Percentiles rank a stretch among this genome's conserved stretches.
These are phyloP conservation scores for Fusarium nodosum DNA, from an alignment of 2,329 filamentous ascomycete species.

Conservation along the genomic window DNA sequence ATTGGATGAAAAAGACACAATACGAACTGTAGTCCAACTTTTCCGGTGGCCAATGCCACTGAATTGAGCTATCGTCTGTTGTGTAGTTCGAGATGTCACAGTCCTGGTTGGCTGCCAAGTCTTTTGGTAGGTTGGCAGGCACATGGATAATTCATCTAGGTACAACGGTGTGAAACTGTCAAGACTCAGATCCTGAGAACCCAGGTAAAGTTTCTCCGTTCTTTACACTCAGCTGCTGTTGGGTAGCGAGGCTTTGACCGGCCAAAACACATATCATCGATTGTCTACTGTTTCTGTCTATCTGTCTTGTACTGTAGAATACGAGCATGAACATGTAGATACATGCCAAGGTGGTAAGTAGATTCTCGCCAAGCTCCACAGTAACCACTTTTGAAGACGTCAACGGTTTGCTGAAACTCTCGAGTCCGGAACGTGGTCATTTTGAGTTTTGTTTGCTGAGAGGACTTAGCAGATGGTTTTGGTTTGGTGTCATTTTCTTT, in stretches of 20 bases:
- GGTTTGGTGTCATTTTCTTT: slow-evolving; percentile 3
- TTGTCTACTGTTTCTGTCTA: background rate
- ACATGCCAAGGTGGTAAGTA: background rate
- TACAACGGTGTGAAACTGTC: background rate
- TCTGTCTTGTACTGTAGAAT: slow-evolving; percentile 11
- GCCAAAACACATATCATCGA: slow-evolving; percentile 3
- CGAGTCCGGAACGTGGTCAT: background rate
- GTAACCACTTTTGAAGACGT: slow-evolving; percentile 13
- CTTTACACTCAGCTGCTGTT: background rate
- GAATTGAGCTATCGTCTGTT: background rate
- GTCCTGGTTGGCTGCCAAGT: background rate
- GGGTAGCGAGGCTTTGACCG: background rate
- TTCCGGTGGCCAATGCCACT: background rate
- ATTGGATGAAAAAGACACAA: background rate
- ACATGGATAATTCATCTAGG: background rate
- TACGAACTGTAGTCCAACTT: background rate
- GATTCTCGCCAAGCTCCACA: slow-evolving; percentile 4
- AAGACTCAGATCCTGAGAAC: background rate
- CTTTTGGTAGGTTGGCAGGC: background rate
- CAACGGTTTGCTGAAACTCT: background rate
- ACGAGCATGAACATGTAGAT: slow-evolving; percentile 8
- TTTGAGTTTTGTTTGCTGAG: slow-evolving; percentile 6
- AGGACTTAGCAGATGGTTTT: slow-evolving; percentile 2
- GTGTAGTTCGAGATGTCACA: slow-evolving; percentile 2
- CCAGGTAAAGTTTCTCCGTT: background rate